Evolutionary conservation across 371 early-diverging fungal genomes (phyloP).

Genomic region (Blyttiomyces sp.): DNA sequence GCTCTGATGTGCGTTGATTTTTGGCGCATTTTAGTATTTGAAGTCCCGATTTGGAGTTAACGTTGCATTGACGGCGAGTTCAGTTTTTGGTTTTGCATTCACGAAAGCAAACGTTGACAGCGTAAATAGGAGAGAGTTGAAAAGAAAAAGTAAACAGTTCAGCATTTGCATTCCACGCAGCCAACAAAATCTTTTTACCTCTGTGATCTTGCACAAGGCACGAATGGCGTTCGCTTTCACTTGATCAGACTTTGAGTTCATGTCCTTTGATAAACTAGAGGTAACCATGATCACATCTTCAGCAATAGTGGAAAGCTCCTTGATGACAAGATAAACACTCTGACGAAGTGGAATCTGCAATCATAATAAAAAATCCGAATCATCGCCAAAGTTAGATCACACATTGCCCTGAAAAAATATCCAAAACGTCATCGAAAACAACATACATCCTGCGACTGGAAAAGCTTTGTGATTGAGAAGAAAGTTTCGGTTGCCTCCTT

Average conservation of each 20-base stretch:
- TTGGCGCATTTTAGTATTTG: not conserved
- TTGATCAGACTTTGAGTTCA: conserved; percentile 79
- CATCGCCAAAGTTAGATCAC: not conserved
- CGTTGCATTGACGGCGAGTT: not conserved
- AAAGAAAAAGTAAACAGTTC: conserved; percentile 1
- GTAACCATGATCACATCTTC: conserved; percentile 98
- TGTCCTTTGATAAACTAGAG: conserved; percentile 92
- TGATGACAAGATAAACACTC: conserved; percentile 95
- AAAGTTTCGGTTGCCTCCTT: conserved; percentile 96
- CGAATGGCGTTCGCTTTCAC: conserved; percentile 94
- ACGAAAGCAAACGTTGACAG: not conserved
- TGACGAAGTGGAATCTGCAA: conserved; percentile 82
- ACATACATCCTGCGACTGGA: conserved; percentile 93
- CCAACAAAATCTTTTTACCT: conserved; percentile 63
- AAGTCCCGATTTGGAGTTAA: not conserved
- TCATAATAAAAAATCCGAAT: not conserved
- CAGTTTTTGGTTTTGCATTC: not conserved
- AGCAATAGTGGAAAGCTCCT: conserved; percentile 87
- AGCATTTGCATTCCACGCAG: not conserved
- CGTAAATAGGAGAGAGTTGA: not conserved
- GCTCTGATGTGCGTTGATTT: conserved; percentile 51
- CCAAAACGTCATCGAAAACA: not conserved
- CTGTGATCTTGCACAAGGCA: conserved; percentile 91
- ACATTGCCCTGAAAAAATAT: not conserved
- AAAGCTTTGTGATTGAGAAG: conserved; percentile 95